phyloP scores from a whole-genome alignment of 2,329 filamentous ascomycete genomes.

The Colletotrichum lini region DNA sequence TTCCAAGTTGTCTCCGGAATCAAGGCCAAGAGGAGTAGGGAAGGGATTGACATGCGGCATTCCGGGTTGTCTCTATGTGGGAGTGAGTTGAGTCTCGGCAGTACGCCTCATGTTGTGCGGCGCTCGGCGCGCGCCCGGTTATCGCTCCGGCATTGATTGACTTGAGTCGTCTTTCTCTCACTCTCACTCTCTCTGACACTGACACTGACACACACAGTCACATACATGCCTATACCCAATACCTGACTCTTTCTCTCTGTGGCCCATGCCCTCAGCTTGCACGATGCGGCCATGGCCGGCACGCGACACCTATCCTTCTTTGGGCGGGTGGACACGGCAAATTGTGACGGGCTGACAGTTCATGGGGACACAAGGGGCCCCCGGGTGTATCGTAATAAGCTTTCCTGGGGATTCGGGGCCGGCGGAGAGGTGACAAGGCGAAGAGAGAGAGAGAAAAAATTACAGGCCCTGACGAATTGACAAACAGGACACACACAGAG shows the following conservation, averaged over 20 bases:
- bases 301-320: slow-evolving; percentile 32
- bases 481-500: not conserved
- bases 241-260: too few relatives aligned
- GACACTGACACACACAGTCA: too few relatives aligned
- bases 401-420: slow-evolving; percentile 37
- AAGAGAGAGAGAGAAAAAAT: not conserved
- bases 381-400: slow-evolving; percentile 24
- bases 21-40: not conserved
- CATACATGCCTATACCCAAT: too few relatives aligned
- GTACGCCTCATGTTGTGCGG: slow-evolving; percentile 2
- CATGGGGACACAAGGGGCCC: not conserved
- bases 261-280: not conserved
- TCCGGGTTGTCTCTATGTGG: not conserved
- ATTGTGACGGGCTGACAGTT: not conserved
- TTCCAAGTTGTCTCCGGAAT: not conserved
- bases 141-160: slow-evolving; percentile 6
- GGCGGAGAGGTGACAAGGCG: not conserved
- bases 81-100: slow-evolving; percentile 2
- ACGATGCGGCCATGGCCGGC: slow-evolving; percentile 30
- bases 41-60: not conserved
- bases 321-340: not conserved
- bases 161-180: not conserved
- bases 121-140: slow-evolving; percentile 16
- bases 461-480: not conserved
- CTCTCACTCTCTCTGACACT: too few relatives aligned